Conservation (phyloP, 345 rosid species). For the Populus simonii region DNA sequence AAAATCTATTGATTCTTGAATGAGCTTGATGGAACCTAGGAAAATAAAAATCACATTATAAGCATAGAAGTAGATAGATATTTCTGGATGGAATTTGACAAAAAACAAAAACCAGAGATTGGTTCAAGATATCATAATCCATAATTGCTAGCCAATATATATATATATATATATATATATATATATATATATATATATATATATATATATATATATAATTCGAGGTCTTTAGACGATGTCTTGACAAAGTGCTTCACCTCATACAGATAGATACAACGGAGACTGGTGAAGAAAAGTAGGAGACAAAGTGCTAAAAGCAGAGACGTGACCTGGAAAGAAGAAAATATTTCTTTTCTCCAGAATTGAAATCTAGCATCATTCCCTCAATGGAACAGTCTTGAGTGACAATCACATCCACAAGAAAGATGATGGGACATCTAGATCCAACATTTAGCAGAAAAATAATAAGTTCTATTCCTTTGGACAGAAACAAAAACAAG, state of each 20-base stretch:
- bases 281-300: neutral
- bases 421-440: neutral
- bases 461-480: neutral
- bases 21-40: constrained; percentile 60
- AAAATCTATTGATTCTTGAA: constrained; percentile 33
- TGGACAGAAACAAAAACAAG: neutral
- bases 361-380: neutral
- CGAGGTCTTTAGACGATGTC: neutral
- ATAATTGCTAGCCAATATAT: no score
- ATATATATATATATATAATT: no score
- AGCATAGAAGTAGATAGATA: neutral
- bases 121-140: neutral
- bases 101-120: no score
- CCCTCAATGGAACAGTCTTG: neutral
- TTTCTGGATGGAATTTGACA: neutral
- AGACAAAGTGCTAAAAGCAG: neutral
- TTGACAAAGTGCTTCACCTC: neutral
- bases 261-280: no score
- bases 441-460: neutral
- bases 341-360: neutral
- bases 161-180: no score
- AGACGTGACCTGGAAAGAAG: neutral
- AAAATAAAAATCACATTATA: neutral
- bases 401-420: neutral
- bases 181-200: no score